Evolutionary conservation across 495 filamentous ascomycete species (phyloP), one percentile per base, ranked within the genome.

Genomic region (Penicillium macrosclerotiorum): DNA sequence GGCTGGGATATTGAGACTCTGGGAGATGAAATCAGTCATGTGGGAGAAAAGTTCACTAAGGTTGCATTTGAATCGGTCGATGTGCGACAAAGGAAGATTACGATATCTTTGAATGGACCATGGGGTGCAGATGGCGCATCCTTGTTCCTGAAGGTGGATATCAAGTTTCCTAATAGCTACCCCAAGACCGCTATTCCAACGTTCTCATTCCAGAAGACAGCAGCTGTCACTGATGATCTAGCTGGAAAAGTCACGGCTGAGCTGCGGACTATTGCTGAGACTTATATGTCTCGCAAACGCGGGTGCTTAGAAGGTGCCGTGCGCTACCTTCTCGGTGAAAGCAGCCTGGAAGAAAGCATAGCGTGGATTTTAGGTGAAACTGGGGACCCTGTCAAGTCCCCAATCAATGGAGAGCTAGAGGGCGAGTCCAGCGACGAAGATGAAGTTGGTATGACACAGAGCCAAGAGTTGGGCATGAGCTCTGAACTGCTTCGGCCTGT

Each of bases 381-480:
- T 20, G 62, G 53, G 0, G 71, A 75, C 20, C 67, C 62, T 22
- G 46, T 73, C 23, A 84, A 75, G 39, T 69, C 64, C 7, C 67
- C 67, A 3, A 62, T 83, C 52, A 77, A 81, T 19, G 72, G 70
- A 17, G 81, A 81, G 52, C 53, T 85, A 3, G 86, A 82, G 22
- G 81, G 84, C 29, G 82, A 81, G 18, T 95, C 89, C 11, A 95
- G 88, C 54, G 91, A 96, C 40, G 89, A 93, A 43, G 89, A 90
- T 47, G 90, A 93, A 47, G 82, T 85, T 62, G 79, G 70, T 17
- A 52, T 71, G 59, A 71, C 74, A 38, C 68, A 70, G 27, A 73
- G 72, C 16, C 69, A 75, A 51, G 70, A 81, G 25, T 56, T 83
- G 41, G 78, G 75, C 17, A 72, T 72, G 65, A 78, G 76, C 54